Conservation (phyloP, 2,329 filamentous ascomycete genomes). For the Pyricularia grisea region DNA sequence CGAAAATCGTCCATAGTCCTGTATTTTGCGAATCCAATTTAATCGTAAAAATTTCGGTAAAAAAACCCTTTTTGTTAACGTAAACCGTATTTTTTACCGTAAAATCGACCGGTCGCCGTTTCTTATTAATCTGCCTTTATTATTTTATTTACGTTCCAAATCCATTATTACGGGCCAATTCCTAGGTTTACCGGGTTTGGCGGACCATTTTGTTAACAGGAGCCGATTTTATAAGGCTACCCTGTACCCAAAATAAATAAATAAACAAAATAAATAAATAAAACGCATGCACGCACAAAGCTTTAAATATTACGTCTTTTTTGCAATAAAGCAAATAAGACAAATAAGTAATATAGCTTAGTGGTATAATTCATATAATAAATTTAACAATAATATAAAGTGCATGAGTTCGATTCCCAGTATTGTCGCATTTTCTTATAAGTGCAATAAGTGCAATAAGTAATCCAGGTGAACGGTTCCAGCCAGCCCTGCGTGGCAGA, state of each 20-base stretch:
- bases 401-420: no score
- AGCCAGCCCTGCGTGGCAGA: no score
- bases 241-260: background rate
- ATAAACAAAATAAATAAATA: background rate
- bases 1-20: background rate
- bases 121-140: background rate
- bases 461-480: no score
- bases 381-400: no score
- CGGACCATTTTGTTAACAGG: background rate
- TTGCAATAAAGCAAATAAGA: no score
- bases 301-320: background rate
- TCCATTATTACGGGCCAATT: background rate
- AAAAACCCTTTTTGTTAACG: background rate
- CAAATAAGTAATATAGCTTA: no score
- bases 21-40: background rate
- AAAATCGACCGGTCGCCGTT: no score
- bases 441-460: no score
- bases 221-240: background rate
- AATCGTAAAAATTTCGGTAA: background rate
- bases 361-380: no score
- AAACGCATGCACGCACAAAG: no score
- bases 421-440: no score
- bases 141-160: background rate
- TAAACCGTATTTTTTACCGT: background rate
- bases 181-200: background rate